phyloP scores from a whole-genome alignment of 2,329 filamentous ascomycete genomes.

The Scytalidium sp. region DNA sequence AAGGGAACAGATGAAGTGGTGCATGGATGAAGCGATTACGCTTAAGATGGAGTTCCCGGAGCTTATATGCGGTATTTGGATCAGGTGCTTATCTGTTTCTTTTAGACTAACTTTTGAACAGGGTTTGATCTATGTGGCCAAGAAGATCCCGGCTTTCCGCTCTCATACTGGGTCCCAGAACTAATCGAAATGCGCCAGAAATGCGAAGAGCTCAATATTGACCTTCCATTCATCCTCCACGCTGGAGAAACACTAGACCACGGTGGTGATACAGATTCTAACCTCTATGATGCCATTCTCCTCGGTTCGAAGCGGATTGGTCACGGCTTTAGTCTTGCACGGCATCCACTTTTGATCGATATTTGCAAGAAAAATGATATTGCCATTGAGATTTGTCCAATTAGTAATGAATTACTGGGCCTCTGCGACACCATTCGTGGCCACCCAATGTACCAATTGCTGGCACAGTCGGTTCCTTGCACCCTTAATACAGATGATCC shows the following conservation, averaged over 20 bases:
- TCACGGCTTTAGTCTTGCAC: slow-evolving; percentile 64
- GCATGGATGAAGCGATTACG: too few species aligned
- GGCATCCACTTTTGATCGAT: slow-evolving; percentile 59
- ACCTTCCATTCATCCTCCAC: slow-evolving; percentile 69
- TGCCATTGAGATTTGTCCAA: slow-evolving; percentile 68
- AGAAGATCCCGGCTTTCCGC: too few species aligned
- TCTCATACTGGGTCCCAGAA: too few species aligned
- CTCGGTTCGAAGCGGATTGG: slow-evolving; percentile 66
- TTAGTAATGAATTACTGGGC: slow-evolving; percentile 69
- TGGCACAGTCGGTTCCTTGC: slow-evolving; percentile 64
- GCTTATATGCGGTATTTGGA: too few species aligned
- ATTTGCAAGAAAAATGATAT: slow-evolving; percentile 55
- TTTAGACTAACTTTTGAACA: too few species aligned
- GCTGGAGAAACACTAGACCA: slow-evolving; percentile 68
- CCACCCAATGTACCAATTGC: slow-evolving; percentile 60
- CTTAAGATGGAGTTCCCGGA: too few species aligned
- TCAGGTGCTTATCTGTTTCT: too few species aligned
- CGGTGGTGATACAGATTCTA: slow-evolving; percentile 58
- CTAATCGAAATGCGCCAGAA: too few species aligned
- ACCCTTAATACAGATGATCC: slow-evolving; percentile 70
- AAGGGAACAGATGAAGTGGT: too few species aligned
- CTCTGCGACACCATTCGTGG: slow-evolving; percentile 60
- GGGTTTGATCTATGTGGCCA: too few species aligned
- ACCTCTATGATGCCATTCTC: slow-evolving; percentile 62
- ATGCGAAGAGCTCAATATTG: too few species aligned